Evolutionary conservation across 176 grass and related monocot species (phyloP).

Genomic region (Musa troglodytarum): DNA sequence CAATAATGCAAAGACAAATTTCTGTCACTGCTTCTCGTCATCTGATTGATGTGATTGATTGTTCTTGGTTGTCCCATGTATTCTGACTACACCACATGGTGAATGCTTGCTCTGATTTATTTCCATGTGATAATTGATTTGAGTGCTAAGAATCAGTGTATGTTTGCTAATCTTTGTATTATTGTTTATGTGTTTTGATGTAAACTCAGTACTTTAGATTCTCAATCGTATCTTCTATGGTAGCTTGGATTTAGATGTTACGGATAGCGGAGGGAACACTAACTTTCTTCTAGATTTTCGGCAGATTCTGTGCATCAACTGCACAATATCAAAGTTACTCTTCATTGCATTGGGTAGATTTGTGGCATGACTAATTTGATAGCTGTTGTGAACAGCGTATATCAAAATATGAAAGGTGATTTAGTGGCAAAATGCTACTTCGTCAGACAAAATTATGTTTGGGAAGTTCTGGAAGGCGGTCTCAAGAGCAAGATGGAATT

Average conservation of each 20-base stretch:
- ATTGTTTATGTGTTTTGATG: background rate
- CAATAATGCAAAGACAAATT: too few relatives aligned
- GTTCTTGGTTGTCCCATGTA: background rate
- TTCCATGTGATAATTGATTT: too few relatives aligned
- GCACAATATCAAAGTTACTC: background rate
- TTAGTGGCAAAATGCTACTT: slow-evolving; percentile 82
- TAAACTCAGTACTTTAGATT: background rate
- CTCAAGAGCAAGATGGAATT: slow-evolving; percentile 88
- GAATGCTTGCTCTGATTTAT: too few relatives aligned
- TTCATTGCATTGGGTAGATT: background rate
- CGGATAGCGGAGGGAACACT: background rate
- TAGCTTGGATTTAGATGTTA: background rate
- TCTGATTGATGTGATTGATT: background rate
- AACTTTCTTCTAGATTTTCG: background rate
- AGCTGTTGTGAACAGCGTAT: slow-evolving; percentile 32
- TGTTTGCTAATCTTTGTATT: background rate
- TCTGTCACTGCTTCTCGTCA: background rate
- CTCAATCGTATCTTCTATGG: background rate
- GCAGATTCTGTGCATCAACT: background rate
- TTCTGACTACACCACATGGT: background rate
- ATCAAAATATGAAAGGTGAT: slow-evolving; percentile 59
- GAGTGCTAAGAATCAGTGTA: too few relatives aligned
- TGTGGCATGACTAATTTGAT: background rate
- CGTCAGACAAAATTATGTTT: slow-evolving; percentile 77
- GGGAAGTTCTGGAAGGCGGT: slow-evolving; percentile 57